These are phyloP conservation scores for Saturnispora mendoncae DNA, from an alignment of 805 yeast genomes.

Conservation along the genomic window DNA sequence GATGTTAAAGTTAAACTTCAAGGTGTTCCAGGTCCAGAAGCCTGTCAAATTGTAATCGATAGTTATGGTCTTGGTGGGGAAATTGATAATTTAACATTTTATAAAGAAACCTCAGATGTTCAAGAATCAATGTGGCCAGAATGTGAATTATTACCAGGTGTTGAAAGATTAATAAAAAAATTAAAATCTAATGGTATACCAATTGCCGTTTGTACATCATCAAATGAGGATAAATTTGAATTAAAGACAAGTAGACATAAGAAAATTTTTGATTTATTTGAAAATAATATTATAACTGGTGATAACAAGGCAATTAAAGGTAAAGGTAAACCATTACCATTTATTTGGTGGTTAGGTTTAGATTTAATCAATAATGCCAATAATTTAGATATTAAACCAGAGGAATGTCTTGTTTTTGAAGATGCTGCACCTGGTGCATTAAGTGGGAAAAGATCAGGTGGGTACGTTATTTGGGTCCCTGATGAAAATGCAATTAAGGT, in stretches of 20 bases:
- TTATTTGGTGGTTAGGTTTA: constrained; percentile 82
- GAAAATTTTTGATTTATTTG: constrained; percentile 51
- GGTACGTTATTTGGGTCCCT: constrained; percentile 91
- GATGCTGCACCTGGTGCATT: constrained; percentile 90
- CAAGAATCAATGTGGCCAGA: constrained; percentile 57
- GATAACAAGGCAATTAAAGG: constrained; percentile 81
- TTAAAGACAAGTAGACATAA: constrained; percentile 65
- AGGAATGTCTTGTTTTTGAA: constrained; percentile 85
- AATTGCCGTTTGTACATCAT: constrained; percentile 86
- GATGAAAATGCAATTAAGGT: constrained; percentile 60
- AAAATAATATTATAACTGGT: constrained; percentile 67
- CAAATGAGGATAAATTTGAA: constrained; percentile 50
- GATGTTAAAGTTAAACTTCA: constrained; percentile 79
- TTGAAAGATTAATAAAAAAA: constrained; percentile 52
- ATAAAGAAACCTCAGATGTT: constrained; percentile 39
- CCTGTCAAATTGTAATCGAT: constrained; percentile 56
- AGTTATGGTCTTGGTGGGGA: constrained; percentile 54
- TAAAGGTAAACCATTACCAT: constrained; percentile 89
- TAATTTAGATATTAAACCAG: constrained; percentile 45
- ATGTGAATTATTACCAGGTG: constrained; percentile 75
- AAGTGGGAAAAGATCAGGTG: constrained; percentile 78
- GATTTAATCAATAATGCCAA: constrained; percentile 51
- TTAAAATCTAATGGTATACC: constrained; percentile 53
- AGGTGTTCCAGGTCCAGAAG: constrained; percentile 82
- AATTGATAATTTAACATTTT: constrained; percentile 54